Evolutionary conservation across 2,329 filamentous ascomycete genomes (phyloP), one percentile per base, ranked within the genome.

Genomic region (Trichoderma simmonsii): DNA sequence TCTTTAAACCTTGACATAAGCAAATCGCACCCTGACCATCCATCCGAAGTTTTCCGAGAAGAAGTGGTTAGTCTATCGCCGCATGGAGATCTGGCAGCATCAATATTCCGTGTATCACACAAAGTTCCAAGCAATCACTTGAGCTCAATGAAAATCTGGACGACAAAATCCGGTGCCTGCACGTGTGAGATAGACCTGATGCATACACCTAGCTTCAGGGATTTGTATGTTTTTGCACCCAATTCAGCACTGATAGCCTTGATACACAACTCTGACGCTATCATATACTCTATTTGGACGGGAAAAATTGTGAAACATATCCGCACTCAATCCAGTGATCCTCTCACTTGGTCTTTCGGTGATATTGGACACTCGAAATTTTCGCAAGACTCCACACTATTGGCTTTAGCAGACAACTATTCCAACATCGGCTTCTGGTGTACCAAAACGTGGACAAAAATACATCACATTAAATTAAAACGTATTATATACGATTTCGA

Each of bases 181-280:
- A 2, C 4, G 14, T 1, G 3, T 32, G 18, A 15, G 6, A 64
- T 64, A 32, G 6, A 48, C 4, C 26, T 9, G 6, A n/a, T 15
- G 4, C 39, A 51, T 9, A 24, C 9, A 28, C 8, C 1, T 1
- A 4, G 15, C 11, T 2, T 6, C 14, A 3, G 7, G 3, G 8
- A n/a, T 2, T 15, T 2, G 3, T 3, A 21, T 9, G 36, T 2
- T 32, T 51, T 64, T 30, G 14, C 62, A 9, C 12, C 62, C 12
- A 24, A 64, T 30, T 51, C 9, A 18, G 6, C 6, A 6, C 11
- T 32, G 12, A 9, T 64, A 24, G 62, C 39, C 11, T 64, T n/a
- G 7, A 12, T 8, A 5, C 0, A 51, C 4, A 1, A 1, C 0
- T 1, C 1, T 15, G 4, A 3, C 24, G 12, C 1, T 6, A 21